Evolutionary conservation across 257 asterid genomes (phyloP), one percentile per base, ranked within the genome.

Genomic region (Striga asiatica): DNA sequence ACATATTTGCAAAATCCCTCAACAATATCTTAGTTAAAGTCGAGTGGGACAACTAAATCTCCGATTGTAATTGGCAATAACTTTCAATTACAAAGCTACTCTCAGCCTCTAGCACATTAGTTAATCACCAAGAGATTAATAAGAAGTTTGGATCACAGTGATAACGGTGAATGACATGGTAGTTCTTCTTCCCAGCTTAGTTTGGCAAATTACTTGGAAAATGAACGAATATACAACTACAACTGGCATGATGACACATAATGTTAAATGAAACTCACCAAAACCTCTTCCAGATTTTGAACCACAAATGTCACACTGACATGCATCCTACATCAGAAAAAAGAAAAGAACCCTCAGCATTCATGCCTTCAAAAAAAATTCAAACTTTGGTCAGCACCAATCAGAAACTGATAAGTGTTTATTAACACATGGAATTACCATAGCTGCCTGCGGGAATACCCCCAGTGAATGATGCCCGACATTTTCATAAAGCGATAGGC

Each of bases 211-310:
- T n/a, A 54, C 10, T 62, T 38, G 24, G 12, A 41, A 62, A 54
- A 39, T 16, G 24, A 31, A 63, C 24, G 14, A 9, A 6, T 19
- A 64, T 49, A 66, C 21, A 20, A 25, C 41, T 18, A 35, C 21
- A 47, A 20, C 28, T 54, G 58, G 38, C 49, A 57, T 27, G 23
- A 19, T 17, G 22, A 38, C 12, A 67, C 27, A 45, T 50, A 32
- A 50, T 34, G n/a, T 53, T 22, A 39, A 37, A 45, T 31, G 38
- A 58, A 64, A 66, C 96, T 78, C 67, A 92, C 99, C 99, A 64
- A 88, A 92, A 66, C 99, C 97, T 79, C 91, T 83, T 71, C 99
- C 97, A 64, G 99, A 92, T 75, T 85, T 92, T 35, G 95, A 88
- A 58, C 88, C 86, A 70, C 99, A 92, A 50, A 92, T 82, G 68